These are phyloP conservation scores for Termitomyces sp. DNA, from an alignment of 768 basidiomycete genomes.

Conservation along the genomic window DNA sequence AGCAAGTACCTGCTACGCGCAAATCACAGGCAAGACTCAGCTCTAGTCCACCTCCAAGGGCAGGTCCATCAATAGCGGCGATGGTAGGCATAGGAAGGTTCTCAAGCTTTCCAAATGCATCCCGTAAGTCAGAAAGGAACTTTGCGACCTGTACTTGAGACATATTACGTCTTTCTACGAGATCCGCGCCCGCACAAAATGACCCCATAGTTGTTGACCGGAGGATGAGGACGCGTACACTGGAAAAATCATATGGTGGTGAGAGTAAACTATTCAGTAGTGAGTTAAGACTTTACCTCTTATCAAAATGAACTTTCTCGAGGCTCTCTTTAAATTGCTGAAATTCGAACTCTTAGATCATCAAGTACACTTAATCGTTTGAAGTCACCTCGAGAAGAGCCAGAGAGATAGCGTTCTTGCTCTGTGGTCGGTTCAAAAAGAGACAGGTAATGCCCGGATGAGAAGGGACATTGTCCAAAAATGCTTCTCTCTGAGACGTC, in stretches of 20 bases:
- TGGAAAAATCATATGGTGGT: constrained; percentile 20
- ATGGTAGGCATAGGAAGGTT: constrained; percentile 84
- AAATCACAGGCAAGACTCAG: constrained; percentile 86
- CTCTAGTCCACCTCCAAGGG: constrained; percentile 91
- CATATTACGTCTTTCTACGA: constrained; percentile 84
- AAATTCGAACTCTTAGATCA: neutral
- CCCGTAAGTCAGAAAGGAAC: constrained; percentile 75
- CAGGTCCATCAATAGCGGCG: constrained; percentile 89
- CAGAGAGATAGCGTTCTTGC: constrained; percentile 84
- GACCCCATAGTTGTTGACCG: constrained; percentile 70
- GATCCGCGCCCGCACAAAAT: constrained; percentile 92
- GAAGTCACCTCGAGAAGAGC: constrained; percentile 58
- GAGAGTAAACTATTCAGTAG: constrained; percentile 1
- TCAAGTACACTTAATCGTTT: neutral
- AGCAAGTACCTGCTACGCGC: constrained; percentile 71
- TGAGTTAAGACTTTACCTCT: constrained; percentile 35
- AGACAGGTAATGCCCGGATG: constrained; percentile 68
- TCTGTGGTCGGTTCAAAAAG: constrained; percentile 76
- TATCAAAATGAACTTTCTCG: constrained; percentile 61
- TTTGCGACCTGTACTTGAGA: constrained; percentile 61
- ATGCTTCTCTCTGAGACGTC: constrained; percentile 26
- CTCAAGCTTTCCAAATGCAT: constrained; percentile 72
- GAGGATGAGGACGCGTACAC: constrained; percentile 78
- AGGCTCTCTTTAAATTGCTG: constrained; percentile 73
- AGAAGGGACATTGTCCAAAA: constrained; percentile 46